These are phyloP conservation scores for Penicillium sp. DNA, from an alignment of 2,329 filamentous ascomycete genomes.

Conservation along the genomic window DNA sequence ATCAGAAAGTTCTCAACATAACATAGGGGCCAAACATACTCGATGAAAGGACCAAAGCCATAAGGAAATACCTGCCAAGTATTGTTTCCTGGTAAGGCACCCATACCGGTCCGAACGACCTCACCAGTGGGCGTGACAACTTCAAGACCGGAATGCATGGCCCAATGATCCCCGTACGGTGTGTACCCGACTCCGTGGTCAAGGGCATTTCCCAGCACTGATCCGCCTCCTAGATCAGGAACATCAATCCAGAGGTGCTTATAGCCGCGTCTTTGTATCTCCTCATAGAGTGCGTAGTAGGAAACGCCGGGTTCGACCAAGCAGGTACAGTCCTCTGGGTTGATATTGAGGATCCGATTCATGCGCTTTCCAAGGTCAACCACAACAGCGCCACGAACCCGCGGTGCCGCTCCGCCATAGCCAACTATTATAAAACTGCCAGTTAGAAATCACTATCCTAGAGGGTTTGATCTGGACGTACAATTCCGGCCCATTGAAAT, in stretches of 20 bases:
- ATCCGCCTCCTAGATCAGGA: conserved; percentile 15
- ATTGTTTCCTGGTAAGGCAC: conserved; percentile 13
- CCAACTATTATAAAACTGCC: conserved; percentile 2
- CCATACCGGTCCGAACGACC: conserved; percentile 14
- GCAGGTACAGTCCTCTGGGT: conserved; percentile 10
- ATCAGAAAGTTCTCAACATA: not conserved
- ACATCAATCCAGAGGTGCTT: conserved; percentile 15
- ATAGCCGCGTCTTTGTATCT: conserved; percentile 4
- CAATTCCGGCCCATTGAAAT: conserved; percentile 15
- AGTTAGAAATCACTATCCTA: not conserved
- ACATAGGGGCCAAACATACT: conserved; percentile 1
- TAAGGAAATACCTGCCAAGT: conserved; percentile 14
- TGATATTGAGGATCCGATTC: conserved; percentile 12
- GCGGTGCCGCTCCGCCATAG: conserved; percentile 15
- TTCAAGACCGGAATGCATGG: conserved; percentile 14
- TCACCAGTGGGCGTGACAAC: conserved; percentile 13
- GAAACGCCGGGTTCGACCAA: conserved; percentile 15
- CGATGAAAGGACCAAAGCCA: conserved; percentile 10
- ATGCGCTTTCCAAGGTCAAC: conserved; percentile 13
- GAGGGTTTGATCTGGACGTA: not conserved
- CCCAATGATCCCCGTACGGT: conserved; percentile 15
- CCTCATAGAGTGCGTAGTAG: conserved; percentile 11
- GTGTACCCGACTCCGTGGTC: conserved; percentile 16
- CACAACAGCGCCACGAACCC: conserved; percentile 8
- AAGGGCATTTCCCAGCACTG: conserved; percentile 13